These are phyloP conservation scores for Fusarium dlaminii DNA, from an alignment of 2,329 filamentous ascomycete genomes.

Conservation along the genomic window DNA sequence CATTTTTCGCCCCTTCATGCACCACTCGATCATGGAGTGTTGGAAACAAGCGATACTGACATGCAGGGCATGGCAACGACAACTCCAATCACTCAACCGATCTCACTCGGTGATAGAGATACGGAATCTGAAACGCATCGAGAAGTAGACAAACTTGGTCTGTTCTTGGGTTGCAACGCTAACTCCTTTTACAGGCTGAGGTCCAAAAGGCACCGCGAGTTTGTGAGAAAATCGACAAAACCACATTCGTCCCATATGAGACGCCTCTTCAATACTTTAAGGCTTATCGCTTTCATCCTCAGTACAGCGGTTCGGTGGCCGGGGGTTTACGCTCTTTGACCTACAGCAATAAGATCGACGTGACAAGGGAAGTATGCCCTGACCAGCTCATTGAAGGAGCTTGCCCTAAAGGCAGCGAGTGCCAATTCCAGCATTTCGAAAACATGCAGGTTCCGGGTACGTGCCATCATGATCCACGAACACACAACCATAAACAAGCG, in stretches of 20 bases:
- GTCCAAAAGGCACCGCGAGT: not conserved
- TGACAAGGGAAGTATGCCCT: conserved; percentile 77
- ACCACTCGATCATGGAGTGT: conserved; percentile 31
- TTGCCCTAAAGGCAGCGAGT: conserved; percentile 77
- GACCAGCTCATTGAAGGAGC: conserved; percentile 74
- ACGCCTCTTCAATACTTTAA: conserved; percentile 86
- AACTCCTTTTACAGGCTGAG: conserved; percentile 36
- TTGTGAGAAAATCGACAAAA: conserved; percentile 6
- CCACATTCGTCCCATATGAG: conserved; percentile 70
- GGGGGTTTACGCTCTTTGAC: conserved; percentile 89
- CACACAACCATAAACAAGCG: conserved; percentile 27
- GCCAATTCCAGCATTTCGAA: conserved; percentile 81
- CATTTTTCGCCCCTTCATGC: conserved; percentile 8
- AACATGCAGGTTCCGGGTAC: conserved; percentile 52
- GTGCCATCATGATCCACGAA: conserved; percentile 37
- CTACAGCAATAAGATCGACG: conserved; percentile 90
- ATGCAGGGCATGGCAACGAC: conserved; percentile 35
- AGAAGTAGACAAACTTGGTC: conserved; percentile 56
- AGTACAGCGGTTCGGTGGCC: conserved; percentile 73
- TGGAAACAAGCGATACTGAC: conserved; percentile 44
- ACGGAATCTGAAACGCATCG: conserved; percentile 43
- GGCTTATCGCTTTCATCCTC: conserved; percentile 89
- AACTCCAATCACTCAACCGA: conserved; percentile 41
- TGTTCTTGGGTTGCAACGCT: conserved; percentile 10
- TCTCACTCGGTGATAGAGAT: conserved; percentile 44